Evolutionary conservation across 2,329 filamentous ascomycete genomes (phyloP).

Genomic region (Calonectria leucothoes): DNA sequence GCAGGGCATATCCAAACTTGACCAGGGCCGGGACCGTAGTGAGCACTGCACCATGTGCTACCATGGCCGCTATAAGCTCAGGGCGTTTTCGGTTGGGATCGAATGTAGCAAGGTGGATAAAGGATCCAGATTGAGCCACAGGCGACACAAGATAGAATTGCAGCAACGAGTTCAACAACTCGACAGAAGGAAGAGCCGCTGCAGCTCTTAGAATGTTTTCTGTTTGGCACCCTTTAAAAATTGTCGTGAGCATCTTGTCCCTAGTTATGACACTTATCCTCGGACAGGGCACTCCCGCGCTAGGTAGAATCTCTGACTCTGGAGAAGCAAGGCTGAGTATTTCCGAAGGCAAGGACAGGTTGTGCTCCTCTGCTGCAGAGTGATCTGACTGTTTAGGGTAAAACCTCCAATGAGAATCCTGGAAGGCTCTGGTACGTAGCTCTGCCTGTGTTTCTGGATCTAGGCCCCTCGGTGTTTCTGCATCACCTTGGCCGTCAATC

Average conservation of each 20-base stretch:
- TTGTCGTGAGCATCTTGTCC: constrained; percentile 45
- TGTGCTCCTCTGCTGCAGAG: constrained; percentile 45
- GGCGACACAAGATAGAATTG: constrained; percentile 50
- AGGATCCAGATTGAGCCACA: constrained; percentile 42
- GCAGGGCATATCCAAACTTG: constrained; percentile 54
- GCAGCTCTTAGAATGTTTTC: constrained; percentile 43
- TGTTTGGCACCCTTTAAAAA: constrained; percentile 42
- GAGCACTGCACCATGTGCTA: constrained; percentile 50
- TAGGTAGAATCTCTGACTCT: constrained; percentile 36
- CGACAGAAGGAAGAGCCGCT: constrained; percentile 52
- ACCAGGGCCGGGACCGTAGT: constrained; percentile 51
- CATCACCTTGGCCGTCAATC: neutral
- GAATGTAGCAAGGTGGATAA: constrained; percentile 52
- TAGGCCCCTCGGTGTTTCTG: neutral
- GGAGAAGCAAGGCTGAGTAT: constrained; percentile 31
- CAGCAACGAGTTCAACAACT: constrained; percentile 52
- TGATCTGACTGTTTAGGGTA: constrained; percentile 45
- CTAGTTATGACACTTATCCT: constrained; percentile 34
- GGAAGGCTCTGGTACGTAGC: constrained; percentile 38
- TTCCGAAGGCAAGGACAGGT: constrained; percentile 42
- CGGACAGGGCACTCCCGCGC: constrained; percentile 33
- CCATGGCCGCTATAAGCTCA: constrained; percentile 50
- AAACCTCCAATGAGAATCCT: constrained; percentile 45
- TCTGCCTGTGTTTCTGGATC: constrained; percentile 31
- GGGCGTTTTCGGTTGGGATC: constrained; percentile 49